Conservation (phyloP, 208 protist species). For the Trypanosoma scelopori region DNA sequence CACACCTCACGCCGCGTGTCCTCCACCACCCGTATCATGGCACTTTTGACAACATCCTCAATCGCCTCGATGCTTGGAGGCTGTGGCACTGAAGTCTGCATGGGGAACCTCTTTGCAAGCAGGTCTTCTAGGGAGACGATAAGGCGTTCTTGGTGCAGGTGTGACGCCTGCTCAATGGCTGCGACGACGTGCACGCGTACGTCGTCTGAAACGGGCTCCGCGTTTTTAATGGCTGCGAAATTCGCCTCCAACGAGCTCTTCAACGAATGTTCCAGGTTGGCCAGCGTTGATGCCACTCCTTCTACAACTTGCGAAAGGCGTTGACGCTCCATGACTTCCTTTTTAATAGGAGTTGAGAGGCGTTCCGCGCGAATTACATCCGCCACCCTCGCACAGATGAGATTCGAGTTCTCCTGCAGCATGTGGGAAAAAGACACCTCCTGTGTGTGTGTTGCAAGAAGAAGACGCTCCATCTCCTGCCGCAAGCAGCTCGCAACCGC, state of each 20-base stretch:
- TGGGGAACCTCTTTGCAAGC: constrained; percentile 14
- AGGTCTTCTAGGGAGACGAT: constrained; percentile 35
- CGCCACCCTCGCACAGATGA: constrained; percentile 23
- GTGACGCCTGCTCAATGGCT: constrained; percentile 49
- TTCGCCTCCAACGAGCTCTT: constrained; percentile 10
- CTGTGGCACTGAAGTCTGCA: background rate
- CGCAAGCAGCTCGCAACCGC: constrained; percentile 19
- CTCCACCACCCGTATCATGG: constrained; percentile 17
- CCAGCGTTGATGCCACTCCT: constrained; percentile 9
- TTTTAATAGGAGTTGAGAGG: background rate
- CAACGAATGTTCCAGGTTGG: constrained; percentile 20
- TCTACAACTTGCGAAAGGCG: background rate
- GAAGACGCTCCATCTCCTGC: constrained; percentile 25
- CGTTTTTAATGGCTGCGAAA: background rate
- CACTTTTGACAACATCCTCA: constrained; percentile 11
- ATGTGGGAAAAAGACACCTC: constrained; percentile 23
- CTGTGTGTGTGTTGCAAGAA: constrained; percentile 17
- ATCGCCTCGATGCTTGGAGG: constrained; percentile 4
- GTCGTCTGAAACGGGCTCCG: constrained; percentile 16
- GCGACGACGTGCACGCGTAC: constrained; percentile 35
- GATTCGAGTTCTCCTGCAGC: constrained; percentile 24
- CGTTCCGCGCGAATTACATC: constrained; percentile 20
- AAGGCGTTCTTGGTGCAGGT: constrained; percentile 55
- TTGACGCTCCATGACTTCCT: background rate
- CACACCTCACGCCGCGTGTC: constrained; percentile 17